A percentile compares a stretch with the other conserved stretches of the same genome.
These are phyloP conservation scores for Fusarium sp. DNA, from an alignment of 2,329 filamentous ascomycete species.

Conservation along the genomic window DNA sequence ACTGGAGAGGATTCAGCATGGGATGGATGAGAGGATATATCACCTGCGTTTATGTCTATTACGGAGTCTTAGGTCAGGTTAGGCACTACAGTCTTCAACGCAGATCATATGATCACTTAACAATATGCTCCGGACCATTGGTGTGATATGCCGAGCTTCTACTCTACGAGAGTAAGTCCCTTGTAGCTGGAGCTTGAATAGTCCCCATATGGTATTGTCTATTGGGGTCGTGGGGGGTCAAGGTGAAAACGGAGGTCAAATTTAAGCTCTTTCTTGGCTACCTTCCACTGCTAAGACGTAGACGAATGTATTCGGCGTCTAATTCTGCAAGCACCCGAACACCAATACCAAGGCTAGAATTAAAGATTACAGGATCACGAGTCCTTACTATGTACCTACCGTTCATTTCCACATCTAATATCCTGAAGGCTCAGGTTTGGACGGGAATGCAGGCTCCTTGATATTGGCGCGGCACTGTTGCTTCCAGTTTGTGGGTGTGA, in stretches of 20 bases:
- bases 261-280: neutral
- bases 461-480: conserved; percentile 65
- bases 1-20: conserved; percentile 29
- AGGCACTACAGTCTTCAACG: conserved; percentile 47
- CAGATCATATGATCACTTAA: conserved; percentile 46
- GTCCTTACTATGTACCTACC: neutral
- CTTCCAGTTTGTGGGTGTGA: conserved; percentile 85
- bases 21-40: conserved; percentile 44
- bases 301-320: neutral
- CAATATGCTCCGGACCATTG: neutral
- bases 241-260: neutral
- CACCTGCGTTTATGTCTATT: conserved; percentile 50
- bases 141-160: neutral
- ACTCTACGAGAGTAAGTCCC: neutral
- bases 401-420: conserved; percentile 45
- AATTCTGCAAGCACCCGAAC: conserved; percentile 10
- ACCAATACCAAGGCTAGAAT: neutral
- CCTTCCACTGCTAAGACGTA: neutral
- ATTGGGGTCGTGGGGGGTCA: neutral
- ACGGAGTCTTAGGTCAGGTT: conserved; percentile 47
- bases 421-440: conserved; percentile 67
- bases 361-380: neutral
- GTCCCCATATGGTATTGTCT: neutral
- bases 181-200: neutral
- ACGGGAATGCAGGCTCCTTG: conserved; percentile 61